phyloP scores from a whole-genome alignment of 768 basidiomycete species.

The Mycena amicta region DNA sequence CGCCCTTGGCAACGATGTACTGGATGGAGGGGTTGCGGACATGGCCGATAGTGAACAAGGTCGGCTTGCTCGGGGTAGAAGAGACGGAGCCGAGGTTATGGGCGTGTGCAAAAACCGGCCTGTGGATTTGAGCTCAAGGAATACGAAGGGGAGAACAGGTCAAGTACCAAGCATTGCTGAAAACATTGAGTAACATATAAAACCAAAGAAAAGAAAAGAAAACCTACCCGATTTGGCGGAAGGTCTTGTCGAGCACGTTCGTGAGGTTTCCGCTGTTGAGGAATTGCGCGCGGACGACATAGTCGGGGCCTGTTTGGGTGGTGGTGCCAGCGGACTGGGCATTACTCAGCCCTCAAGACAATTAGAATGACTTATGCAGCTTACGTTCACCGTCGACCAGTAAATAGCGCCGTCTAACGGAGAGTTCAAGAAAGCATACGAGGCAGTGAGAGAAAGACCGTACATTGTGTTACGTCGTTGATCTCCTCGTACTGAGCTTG shows the following conservation, averaged over 20 bases:
- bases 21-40: slow-evolving; percentile 53
- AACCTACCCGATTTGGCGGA: slow-evolving; percentile 35
- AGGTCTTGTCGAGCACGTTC: slow-evolving; percentile 55
- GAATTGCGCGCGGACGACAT: slow-evolving; percentile 58
- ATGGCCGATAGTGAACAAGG: slow-evolving; percentile 50
- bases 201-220: neutral
- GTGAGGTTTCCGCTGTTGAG: slow-evolving; percentile 55
- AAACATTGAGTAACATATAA: slow-evolving; percentile 32
- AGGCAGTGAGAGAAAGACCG: slow-evolving; percentile 23
- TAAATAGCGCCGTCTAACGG: slow-evolving; percentile 59
- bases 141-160: too few species aligned
- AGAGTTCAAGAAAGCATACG: slow-evolving; percentile 3
- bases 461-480: slow-evolving; percentile 63
- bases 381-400: slow-evolving; percentile 58
- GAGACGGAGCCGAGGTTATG: slow-evolving; percentile 55
- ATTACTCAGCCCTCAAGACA: slow-evolving; percentile 20
- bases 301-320: slow-evolving; percentile 59
- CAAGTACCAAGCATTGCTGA: slow-evolving; percentile 56
- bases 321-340: slow-evolving; percentile 43
- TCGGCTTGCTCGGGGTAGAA: slow-evolving; percentile 33
- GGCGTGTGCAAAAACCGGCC: slow-evolving; percentile 65
- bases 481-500: slow-evolving; percentile 53
- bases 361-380: too few species aligned
- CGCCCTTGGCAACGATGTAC: slow-evolving; percentile 45
- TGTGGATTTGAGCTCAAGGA: too few species aligned